Base-by-base conservation (phyloP, 2,329 filamentous ascomycete species). In the Penicillium sp. region DNA sequence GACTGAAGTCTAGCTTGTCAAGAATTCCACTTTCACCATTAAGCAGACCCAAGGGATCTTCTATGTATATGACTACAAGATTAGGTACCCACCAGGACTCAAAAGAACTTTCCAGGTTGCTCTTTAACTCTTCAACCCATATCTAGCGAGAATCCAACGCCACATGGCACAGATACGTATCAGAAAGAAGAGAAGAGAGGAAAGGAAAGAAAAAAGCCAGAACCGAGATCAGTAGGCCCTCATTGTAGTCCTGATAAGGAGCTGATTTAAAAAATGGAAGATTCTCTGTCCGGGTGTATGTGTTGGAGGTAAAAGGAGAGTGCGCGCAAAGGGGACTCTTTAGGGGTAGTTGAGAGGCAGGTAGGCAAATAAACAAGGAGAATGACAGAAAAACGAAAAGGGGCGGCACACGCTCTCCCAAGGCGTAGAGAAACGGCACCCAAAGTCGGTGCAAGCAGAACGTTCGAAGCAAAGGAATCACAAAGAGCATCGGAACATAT, bases 341-440 rank as follows among this genome's bases (percentile, higher is more conserved):
- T 54, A 40, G 32, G 39, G 54, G 52, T 56, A 57, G 54, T 55
- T 56, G 54, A 50, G 57, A 57, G 57, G 54, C 57, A 59, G 51
- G 52, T 54, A 56, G 54, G 49, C 52, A 56, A 57, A 59, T 57
- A 52, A 57, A 58, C 54, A 59, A 54, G 64, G 64, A 51, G 55
- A 59, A 56, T 50, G 52, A 52, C 51, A 49, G 39, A 56, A 54
- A 55, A 44, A 49, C 51, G 50, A 48, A 50, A 49, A 49, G 48
- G 45, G 46, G 45, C 38, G 32, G 18, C n/a, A 23, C 14, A 18
- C 31, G 31, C 16, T 34, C 31, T 34, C 16, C 48, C 42, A 42
- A 38, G 41, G 35, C 28, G 31, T 41, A 52, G 50, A 48, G 40
- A 42, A 31, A 42, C 45, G 46, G 42, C 29, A 42, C 31, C 23